phyloP scores from a whole-genome alignment of 2,329 filamentous ascomycete species.

The Trichophyton verrucosum region DNA sequence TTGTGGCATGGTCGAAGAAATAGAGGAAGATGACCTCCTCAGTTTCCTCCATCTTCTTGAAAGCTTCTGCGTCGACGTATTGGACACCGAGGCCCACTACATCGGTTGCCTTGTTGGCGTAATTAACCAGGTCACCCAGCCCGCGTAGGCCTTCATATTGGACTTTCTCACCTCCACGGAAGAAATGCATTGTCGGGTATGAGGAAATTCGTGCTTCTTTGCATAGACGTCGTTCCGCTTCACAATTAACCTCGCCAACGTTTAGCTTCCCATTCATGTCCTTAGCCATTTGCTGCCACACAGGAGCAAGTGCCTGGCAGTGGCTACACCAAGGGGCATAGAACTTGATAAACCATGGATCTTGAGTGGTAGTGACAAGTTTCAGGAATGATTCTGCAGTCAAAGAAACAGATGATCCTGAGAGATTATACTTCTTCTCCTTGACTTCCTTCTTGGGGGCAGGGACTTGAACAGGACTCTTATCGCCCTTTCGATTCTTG shows the following conservation, averaged over 20 bases:
- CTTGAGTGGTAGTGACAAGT: slow-evolving; percentile 70
- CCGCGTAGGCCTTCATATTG: slow-evolving; percentile 90
- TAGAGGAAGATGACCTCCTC: slow-evolving; percentile 96
- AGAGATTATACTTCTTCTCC: slow-evolving; percentile 49
- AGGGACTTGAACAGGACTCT: slow-evolving; percentile 30
- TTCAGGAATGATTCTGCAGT: slow-evolving; percentile 77
- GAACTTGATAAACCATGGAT: slow-evolving; percentile 98
- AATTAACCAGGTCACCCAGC: slow-evolving; percentile 76
- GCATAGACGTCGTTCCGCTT: slow-evolving; percentile 73
- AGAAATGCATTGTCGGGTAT: slow-evolving; percentile 86
- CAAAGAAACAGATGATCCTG: slow-evolving; percentile 62
- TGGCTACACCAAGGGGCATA: slow-evolving; percentile 96
- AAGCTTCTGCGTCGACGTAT: slow-evolving; percentile 63
- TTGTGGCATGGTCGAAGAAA: slow-evolving; percentile 94
- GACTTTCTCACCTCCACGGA: slow-evolving; percentile 78
- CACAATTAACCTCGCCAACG: slow-evolving; percentile 92
- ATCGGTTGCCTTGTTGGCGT: slow-evolving; percentile 74
- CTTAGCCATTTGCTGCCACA: slow-evolving; percentile 78
- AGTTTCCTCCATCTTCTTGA: slow-evolving; percentile 75
- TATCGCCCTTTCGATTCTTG: slow-evolving; percentile 28
- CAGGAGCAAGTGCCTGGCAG: slow-evolving; percentile 83
- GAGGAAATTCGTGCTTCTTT: slow-evolving; percentile 70
- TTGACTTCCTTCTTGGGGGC: slow-evolving; percentile 9
- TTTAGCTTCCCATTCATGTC: slow-evolving; percentile 85
- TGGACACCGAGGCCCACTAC: slow-evolving; percentile 62